Conservation (phyloP, 2,329 filamentous ascomycete species). For the Ophiostoma piceae region DNA sequence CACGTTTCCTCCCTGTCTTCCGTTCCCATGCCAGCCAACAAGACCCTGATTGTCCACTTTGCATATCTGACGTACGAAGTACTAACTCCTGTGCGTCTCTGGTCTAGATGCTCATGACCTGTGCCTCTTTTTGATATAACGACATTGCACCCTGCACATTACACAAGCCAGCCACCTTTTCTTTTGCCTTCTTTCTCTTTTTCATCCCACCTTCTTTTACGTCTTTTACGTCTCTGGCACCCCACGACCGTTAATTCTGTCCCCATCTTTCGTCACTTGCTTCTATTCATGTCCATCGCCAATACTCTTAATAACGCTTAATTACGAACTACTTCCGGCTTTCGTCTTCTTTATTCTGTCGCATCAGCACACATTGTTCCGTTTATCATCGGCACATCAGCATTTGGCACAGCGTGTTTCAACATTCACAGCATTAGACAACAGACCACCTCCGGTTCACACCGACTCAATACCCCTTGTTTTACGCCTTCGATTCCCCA, state of each 20-base stretch:
- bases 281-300: not conserved
- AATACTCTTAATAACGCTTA: not conserved
- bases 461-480: slow-evolving; percentile 12
- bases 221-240: not conserved
- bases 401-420: slow-evolving; percentile 2
- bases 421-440: slow-evolving; percentile 12
- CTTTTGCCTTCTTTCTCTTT: not conserved
- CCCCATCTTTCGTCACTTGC: not conserved
- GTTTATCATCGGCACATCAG: not conserved
- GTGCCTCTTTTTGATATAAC: slow-evolving; percentile 13
- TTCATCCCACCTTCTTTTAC: not conserved
- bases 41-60: slow-evolving; percentile 17
- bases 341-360: not conserved
- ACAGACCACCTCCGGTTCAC: slow-evolving; percentile 17
- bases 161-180: slow-evolving; percentile 8
- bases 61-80: slow-evolving; percentile 9
- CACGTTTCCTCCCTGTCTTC: slow-evolving; percentile 15
- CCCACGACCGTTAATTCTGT: not conserved
- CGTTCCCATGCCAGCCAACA: slow-evolving; percentile 13
- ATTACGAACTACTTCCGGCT: not conserved
- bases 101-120: slow-evolving; percentile 14
- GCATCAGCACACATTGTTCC: not conserved
- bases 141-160: slow-evolving; percentile 16
- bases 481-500: not conserved
- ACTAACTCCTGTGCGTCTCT: not conserved